These are phyloP conservation scores for Hypoxylon rubiginosum DNA, from an alignment of 2,329 filamentous ascomycete species.

Conservation along the genomic window DNA sequence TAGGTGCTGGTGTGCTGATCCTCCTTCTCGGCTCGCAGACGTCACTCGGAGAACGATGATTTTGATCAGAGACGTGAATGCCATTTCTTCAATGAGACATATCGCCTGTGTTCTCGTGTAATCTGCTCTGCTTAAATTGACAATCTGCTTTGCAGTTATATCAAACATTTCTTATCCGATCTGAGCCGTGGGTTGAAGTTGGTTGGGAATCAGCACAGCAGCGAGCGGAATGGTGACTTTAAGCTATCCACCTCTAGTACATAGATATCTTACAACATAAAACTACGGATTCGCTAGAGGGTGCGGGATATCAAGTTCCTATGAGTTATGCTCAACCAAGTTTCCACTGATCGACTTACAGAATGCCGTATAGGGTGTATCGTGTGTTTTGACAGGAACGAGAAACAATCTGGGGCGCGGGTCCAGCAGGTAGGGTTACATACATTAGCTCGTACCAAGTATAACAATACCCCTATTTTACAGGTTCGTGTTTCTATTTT, in stretches of 20 bases:
- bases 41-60: background rate
- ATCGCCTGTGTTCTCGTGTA: background rate
- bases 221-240: background rate
- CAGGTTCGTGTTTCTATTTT: conserved; percentile 30
- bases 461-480: background rate
- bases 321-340: background rate
- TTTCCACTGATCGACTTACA: background rate
- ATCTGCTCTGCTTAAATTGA: background rate
- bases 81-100: no score
- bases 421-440: conserved; percentile 37
- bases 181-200: background rate
- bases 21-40: background rate
- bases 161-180: background rate
- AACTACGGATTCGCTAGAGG: background rate
- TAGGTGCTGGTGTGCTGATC: background rate
- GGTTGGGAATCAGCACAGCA: background rate
- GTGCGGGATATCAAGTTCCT: background rate
- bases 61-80: background rate
- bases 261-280: background rate
- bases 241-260: background rate
- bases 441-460: conserved; percentile 16
- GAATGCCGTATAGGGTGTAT: background rate
- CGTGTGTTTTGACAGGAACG: background rate
- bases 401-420: conserved; percentile 15
- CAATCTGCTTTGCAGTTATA: background rate